Percentiles rank a stretch among this genome's conserved stretches.
phyloP scores from a whole-genome alignment of 2,329 filamentous ascomycete species.

The Claviceps monticola region DNA sequence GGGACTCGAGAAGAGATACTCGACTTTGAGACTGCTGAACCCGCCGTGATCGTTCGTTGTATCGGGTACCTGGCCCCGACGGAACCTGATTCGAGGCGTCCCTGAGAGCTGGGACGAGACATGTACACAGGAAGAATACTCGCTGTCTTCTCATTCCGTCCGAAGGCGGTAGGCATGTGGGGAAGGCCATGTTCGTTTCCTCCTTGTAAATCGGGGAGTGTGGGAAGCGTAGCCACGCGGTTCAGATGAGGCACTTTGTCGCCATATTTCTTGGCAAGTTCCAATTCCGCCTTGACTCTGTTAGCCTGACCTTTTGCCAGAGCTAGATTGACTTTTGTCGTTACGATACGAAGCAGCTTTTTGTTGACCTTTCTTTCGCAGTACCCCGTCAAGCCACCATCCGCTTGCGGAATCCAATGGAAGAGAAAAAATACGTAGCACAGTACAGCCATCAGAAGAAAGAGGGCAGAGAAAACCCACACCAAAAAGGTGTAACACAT shows the following conservation, averaged over 20 bases:
- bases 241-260: conserved; percentile 31
- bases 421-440: conserved; percentile 84
- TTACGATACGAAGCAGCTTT: conserved; percentile 71
- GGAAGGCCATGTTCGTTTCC: conserved; percentile 33
- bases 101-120: conserved; percentile 43
- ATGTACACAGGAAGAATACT: conserved; percentile 48
- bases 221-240: conserved; percentile 55
- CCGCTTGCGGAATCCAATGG: conserved; percentile 73
- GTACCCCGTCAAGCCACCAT: conserved; percentile 71
- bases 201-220: conserved; percentile 28
- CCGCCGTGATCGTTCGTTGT: conserved; percentile 37
- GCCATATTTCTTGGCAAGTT: conserved; percentile 37
- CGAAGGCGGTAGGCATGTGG: conserved; percentile 41
- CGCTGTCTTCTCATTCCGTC: conserved; percentile 45
- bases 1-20: conserved; percentile 53
- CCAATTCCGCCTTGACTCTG: conserved; percentile 36
- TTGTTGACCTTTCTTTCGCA: conserved; percentile 87
- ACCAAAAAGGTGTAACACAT: conserved; percentile 89
- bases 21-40: conserved; percentile 40
- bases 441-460: conserved; percentile 57
- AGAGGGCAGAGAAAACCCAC: conserved; percentile 72
- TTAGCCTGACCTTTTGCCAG: conserved; percentile 62
- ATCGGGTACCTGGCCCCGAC: conserved; percentile 37
- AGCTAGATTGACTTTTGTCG: conserved; percentile 76
- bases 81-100: conserved; percentile 36